phyloP scores from a whole-genome alignment of 331 rosid genomes.

The Rosa hybrid region DNA sequence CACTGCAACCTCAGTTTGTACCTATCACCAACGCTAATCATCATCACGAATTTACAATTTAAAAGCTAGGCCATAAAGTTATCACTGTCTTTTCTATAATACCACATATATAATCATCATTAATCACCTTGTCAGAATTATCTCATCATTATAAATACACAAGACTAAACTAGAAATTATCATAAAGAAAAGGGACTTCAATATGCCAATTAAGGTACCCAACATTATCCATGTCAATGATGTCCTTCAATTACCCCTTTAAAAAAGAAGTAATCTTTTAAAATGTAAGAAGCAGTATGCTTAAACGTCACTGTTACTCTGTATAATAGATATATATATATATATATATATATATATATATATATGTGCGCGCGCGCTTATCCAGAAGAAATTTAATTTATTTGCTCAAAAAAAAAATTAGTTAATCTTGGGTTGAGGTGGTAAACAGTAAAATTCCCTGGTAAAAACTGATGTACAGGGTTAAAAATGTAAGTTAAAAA shows the following conservation, averaged over 20 bases:
- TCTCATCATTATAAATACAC: not conserved
- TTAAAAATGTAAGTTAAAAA: not conserved
- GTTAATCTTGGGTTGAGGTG: not conserved
- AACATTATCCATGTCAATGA: not conserved
- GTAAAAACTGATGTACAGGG: not conserved
- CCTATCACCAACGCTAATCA: constrained; percentile 42
- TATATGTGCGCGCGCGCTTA: not conserved
- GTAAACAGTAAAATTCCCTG: not conserved
- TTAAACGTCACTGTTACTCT: not conserved
- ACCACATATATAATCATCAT: not conserved
- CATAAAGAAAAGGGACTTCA: not conserved
- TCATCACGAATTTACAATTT: not conserved
- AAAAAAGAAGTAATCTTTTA: not conserved
- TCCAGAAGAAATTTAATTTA: not conserved
- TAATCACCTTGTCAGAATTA: not conserved
- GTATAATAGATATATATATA: too few relatives aligned
- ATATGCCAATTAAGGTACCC: not conserved
- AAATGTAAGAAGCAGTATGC: not conserved
- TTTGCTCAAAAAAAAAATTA: not conserved
- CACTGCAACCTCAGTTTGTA: constrained; percentile 68
- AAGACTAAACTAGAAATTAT: constrained; percentile 7
- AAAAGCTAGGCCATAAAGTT: not conserved
- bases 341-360: too few relatives aligned
- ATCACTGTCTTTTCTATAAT: not conserved
- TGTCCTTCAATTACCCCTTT: not conserved